Evolutionary conservation across 345 rosid genomes (phyloP).

Genomic region (Anacardium occidentale): DNA sequence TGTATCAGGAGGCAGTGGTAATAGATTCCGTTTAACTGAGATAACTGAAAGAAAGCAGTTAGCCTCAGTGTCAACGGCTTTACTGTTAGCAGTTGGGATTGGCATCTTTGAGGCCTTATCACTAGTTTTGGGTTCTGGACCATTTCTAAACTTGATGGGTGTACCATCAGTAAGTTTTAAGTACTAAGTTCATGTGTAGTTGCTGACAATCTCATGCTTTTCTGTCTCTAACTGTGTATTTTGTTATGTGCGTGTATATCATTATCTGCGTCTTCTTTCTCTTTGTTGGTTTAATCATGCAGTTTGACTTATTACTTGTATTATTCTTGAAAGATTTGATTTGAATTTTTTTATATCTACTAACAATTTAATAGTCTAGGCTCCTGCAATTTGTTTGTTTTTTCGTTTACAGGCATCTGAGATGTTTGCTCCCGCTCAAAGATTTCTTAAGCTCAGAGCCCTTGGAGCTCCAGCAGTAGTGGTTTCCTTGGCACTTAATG

Average conservation of each 20-base stretch:
- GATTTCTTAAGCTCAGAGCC: constrained; percentile 74
- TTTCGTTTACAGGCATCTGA: constrained; percentile 58
- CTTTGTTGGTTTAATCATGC: background rate
- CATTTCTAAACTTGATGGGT: constrained; percentile 78
- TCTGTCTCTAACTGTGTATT: background rate
- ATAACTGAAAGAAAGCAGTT: constrained; percentile 63
- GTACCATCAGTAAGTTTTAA: constrained; percentile 56
- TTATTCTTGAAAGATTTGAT: background rate
- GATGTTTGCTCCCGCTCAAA: constrained; percentile 70
- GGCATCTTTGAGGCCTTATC: constrained; percentile 83
- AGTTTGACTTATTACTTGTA: background rate
- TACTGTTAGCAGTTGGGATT: constrained; percentile 73
- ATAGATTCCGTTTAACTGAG: constrained; percentile 39
- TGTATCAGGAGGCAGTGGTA: constrained; percentile 37
- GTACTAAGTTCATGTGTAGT: background rate
- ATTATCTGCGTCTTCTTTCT: constrained; percentile 3
- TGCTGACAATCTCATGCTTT: background rate
- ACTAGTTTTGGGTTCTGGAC: constrained; percentile 72
- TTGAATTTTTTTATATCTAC: background rate
- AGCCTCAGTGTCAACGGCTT: constrained; percentile 88
- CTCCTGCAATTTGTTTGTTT: background rate
- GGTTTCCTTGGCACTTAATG: constrained; percentile 86
- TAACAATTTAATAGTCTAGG: background rate
- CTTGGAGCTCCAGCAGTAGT: constrained; percentile 98
- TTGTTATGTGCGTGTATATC: background rate